Evolutionary conservation across 1,139 yeast genomes (phyloP).

Genomic region (Pichia sp.): DNA sequence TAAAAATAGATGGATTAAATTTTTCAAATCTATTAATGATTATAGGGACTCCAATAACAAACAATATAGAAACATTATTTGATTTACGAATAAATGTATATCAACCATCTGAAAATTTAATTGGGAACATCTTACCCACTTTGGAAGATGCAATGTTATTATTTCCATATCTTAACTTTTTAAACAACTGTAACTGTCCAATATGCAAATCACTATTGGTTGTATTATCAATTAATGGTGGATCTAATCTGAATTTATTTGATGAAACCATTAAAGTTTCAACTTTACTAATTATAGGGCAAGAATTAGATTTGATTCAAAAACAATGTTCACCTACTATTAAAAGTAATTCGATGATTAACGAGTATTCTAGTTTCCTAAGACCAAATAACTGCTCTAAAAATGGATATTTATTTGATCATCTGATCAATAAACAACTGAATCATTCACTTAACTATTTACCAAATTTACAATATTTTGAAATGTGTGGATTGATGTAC

Average conservation of each 20-base stretch:
- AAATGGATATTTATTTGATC: constrained; percentile 27
- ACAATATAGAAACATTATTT: constrained; percentile 20
- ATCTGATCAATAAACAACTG: constrained; percentile 23
- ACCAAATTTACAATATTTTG: constrained; percentile 23
- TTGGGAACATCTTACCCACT: constrained; percentile 25
- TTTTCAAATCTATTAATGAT: constrained; percentile 29
- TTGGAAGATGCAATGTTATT: constrained; percentile 25
- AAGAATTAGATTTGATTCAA: constrained; percentile 25
- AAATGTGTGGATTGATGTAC: constrained; percentile 29
- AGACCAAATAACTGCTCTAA: constrained; percentile 7
- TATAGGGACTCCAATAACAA: constrained; percentile 26
- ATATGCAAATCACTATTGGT: constrained; percentile 19
- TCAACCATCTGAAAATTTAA: constrained; percentile 27
- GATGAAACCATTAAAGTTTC: constrained; percentile 27
- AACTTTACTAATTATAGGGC: constrained; percentile 27
- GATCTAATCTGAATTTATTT: constrained; percentile 9
- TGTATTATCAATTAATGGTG: constrained; percentile 5
- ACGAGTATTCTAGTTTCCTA: constrained; percentile 9
- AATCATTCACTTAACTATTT: constrained; percentile 19
- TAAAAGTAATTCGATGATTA: constrained; percentile 7
- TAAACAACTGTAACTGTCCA: constrained; percentile 22
- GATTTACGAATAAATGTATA: constrained; percentile 25
- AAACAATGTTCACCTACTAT: constrained; percentile 1
- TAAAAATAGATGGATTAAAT: constrained; percentile 24
- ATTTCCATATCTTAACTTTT: constrained; percentile 26